phyloP scores from a whole-genome alignment of 1,284 basidiomycete genomes.

The Puccinia novopanici region DNA sequence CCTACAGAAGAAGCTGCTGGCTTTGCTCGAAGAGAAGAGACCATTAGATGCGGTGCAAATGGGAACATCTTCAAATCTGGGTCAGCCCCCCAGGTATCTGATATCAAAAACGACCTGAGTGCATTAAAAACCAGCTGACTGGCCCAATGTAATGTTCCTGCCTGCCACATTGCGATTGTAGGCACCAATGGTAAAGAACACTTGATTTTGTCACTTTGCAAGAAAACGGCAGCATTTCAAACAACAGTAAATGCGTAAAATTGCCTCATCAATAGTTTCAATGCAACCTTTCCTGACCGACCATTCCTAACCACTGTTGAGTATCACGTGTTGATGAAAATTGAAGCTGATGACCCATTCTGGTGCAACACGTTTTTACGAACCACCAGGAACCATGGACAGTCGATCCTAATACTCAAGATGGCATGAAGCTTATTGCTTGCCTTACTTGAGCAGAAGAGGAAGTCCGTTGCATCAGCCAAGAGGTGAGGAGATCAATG shows the following conservation, averaged over 20 bases:
- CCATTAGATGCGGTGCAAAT: neutral
- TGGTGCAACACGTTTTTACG: conserved; percentile 16
- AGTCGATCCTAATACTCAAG: conserved; percentile 26
- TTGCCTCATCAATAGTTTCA: neutral
- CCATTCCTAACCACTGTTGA: neutral
- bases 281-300: neutral
- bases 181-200: conserved; percentile 30
- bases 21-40: conserved; percentile 4
- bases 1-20: conserved; percentile 6
- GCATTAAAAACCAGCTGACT: neutral
- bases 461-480: neutral
- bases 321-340: neutral
- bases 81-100: too few species aligned
- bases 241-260: conserved; percentile 4
- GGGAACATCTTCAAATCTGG: conserved; percentile 3
- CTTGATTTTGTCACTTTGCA: neutral
- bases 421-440: conserved; percentile 17
- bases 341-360: conserved; percentile 11
- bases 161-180: neutral
- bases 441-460: neutral
- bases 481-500: conserved; percentile 17
- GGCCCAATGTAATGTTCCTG: neutral
- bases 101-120: too few species aligned
- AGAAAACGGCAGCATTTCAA: neutral
- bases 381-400: conserved; percentile 26